These are phyloP conservation scores for Oryza brachyantha DNA, from an alignment of 176 grass and related monocot genomes.

Conservation along the genomic window DNA sequence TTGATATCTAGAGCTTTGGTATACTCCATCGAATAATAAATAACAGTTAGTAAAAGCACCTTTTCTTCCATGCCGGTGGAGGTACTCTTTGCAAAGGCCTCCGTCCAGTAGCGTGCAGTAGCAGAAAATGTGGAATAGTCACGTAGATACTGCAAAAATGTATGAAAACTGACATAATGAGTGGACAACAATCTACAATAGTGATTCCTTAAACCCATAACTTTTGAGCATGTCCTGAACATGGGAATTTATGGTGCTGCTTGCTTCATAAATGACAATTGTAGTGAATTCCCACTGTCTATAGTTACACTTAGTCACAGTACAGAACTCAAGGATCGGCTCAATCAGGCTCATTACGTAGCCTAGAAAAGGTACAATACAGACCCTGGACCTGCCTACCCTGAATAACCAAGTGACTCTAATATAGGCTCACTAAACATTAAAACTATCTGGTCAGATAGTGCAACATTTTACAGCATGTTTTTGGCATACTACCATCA, in stretches of 20 bases:
- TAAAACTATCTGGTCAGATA: not conserved
- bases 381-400: not conserved
- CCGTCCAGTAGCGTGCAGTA: conserved; percentile 96
- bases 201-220: not conserved
- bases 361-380: not conserved
- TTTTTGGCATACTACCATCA: not conserved
- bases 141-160: conserved; percentile 60
- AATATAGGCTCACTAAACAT: too few species aligned
- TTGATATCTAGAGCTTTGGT: not conserved
- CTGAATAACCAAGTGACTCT: conserved; percentile 1
- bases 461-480: not conserved
- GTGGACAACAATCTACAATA: not conserved
- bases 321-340: not conserved
- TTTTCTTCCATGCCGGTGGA: conserved; percentile 91
- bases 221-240: not conserved
- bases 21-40: not conserved
- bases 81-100: conserved; percentile 76
- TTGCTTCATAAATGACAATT: conserved; percentile 5
- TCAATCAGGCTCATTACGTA: not conserved
- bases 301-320: not conserved
- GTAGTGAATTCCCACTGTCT: not conserved
- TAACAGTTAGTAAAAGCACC: conserved; percentile 24
- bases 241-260: not conserved
- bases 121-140: conserved; percentile 65
- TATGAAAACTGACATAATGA: not conserved